These are phyloP conservation scores for Aspergillus fructus DNA, from an alignment of 2,329 filamentous ascomycete genomes.

Conservation along the genomic window DNA sequence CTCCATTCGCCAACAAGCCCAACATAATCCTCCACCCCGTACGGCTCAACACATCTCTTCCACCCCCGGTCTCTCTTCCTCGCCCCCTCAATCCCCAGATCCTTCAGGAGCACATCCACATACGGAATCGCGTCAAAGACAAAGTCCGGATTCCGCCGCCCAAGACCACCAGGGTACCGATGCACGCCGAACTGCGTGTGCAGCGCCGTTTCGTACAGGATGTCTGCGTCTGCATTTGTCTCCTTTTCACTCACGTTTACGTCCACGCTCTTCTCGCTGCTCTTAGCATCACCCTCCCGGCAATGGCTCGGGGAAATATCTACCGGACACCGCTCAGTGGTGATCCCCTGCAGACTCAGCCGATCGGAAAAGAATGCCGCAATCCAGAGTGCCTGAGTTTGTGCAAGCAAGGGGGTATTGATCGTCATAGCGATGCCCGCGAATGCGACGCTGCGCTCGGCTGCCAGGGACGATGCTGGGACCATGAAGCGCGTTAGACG, in stretches of 20 bases:
- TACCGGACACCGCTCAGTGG: constrained; percentile 25
- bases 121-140: constrained; percentile 77
- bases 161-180: constrained; percentile 63
- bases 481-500: constrained; percentile 50
- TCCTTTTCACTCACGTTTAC: no score
- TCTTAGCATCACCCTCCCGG: not conserved
- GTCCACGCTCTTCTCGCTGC: not conserved
- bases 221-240: constrained; percentile 21
- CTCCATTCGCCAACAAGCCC: constrained; percentile 45
- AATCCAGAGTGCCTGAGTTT: constrained; percentile 61
- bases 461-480: constrained; percentile 38
- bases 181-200: constrained; percentile 68
- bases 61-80: constrained; percentile 33
- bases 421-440: constrained; percentile 49
- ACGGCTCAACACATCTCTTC: constrained; percentile 37
- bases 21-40: constrained; percentile 41
- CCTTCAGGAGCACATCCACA: constrained; percentile 64
- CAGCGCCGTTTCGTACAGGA: constrained; percentile 59
- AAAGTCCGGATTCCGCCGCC: constrained; percentile 58
- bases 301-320: not conserved
- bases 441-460: constrained; percentile 50
- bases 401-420: constrained; percentile 46
- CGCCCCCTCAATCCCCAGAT: constrained; percentile 59
- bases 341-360: constrained; percentile 35
- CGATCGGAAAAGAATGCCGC: constrained; percentile 61